Evolutionary conservation across 139 green algal species (phyloP).

Genomic region (Zygnema circumcarinatum): DNA sequence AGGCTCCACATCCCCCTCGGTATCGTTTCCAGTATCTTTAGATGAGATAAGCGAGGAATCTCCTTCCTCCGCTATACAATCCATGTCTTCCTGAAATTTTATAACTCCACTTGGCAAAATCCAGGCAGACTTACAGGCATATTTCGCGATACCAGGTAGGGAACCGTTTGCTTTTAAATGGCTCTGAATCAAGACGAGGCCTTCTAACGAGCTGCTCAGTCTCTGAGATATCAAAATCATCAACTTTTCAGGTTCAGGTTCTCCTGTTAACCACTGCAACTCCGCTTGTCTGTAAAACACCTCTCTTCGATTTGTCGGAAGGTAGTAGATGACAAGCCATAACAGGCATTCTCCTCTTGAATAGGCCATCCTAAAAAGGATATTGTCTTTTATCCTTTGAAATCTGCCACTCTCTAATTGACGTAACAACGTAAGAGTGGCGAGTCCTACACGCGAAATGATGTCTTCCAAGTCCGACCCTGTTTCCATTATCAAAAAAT

Average conservation of each 20-base stretch:
- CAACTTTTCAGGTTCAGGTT: neutral
- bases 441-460: neutral
- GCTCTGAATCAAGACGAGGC: neutral
- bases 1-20: neutral
- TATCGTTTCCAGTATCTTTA: neutral
- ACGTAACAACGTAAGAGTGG: neutral
- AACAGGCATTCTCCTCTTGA: neutral
- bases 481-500: neutral
- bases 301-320: neutral
- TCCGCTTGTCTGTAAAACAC: too few species aligned
- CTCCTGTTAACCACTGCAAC: too few species aligned
- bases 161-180: neutral
- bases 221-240: neutral
- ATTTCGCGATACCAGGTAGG: neutral
- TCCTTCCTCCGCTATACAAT: too few species aligned
- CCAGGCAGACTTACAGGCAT: neutral
- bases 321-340: neutral
- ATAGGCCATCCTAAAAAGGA: neutral
- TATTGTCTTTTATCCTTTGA: neutral
- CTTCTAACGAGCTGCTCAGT: neutral
- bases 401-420: neutral
- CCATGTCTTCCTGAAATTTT: neutral
- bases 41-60: too few species aligned
- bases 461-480: neutral
- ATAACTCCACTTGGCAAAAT: neutral